phyloP scores from a whole-genome alignment of 352 stramenopile species.

The Phytophthora agathidicida region DNA sequence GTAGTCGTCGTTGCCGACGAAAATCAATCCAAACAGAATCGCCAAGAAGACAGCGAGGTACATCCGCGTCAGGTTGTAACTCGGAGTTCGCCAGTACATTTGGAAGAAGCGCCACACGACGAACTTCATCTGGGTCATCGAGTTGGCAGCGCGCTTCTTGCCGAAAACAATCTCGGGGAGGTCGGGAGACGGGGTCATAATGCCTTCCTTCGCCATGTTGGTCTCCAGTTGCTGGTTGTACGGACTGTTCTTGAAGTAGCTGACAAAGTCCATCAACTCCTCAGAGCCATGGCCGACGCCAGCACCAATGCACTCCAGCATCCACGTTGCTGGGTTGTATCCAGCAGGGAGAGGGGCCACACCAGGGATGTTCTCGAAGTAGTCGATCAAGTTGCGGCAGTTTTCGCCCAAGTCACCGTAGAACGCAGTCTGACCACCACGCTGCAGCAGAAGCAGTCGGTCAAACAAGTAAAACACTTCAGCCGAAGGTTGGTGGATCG shows the following conservation, averaged over 20 bases:
- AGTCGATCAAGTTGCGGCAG: constrained; percentile 22
- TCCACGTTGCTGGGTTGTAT: constrained; percentile 10
- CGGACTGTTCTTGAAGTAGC: constrained; percentile 13
- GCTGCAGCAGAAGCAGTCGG: constrained; percentile 64
- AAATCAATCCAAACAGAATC: constrained; percentile 69
- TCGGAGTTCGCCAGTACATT: constrained; percentile 11
- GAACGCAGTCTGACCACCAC: constrained; percentile 40
- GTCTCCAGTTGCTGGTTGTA: constrained; percentile 12
- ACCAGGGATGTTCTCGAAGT: constrained; percentile 12
- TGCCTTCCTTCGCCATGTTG: constrained; percentile 19
- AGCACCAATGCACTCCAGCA: constrained; percentile 11
- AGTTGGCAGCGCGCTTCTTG: constrained; percentile 25
- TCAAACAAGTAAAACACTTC: constrained; percentile 53
- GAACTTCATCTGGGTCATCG: constrained; percentile 3
- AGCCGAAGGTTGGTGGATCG: constrained; percentile 6
- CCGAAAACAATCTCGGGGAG: constrained; percentile 32
- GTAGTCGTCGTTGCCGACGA: constrained; percentile 31
- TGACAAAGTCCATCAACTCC: constrained; percentile 14
- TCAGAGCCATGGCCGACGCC: not conserved
- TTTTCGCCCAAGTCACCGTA: constrained; percentile 42
- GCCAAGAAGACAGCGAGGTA: constrained; percentile 62
- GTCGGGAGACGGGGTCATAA: constrained; percentile 14
- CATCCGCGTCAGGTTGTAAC: constrained; percentile 71
- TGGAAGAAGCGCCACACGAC: constrained; percentile 9
- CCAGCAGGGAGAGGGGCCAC: not conserved